Base-by-base conservation (phyloP, 2,329 filamentous ascomycete genomes). In the Talaromyces amestolkiae region DNA sequence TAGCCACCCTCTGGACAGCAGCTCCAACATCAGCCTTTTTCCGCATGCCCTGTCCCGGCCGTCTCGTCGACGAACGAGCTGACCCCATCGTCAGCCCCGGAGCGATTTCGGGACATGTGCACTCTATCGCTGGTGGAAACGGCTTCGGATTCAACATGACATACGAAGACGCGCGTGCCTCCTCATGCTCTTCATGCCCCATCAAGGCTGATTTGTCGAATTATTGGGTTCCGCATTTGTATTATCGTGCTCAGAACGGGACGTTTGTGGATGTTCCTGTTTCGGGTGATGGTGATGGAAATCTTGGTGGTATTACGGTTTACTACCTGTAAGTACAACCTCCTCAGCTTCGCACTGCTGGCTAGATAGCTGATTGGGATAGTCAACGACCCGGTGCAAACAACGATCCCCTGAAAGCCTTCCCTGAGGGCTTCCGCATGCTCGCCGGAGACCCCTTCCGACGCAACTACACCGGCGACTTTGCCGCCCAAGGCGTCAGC, bases 231-330 rank as follows among this genome's bases (percentile, higher is more conserved):
- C 93, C 93, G 0, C 80, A 85, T 4, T 74, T 96, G 68, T 93
- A 94, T 80, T 97, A 96, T 77, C 78, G 88, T 74, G 85, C 93
- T 72, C 73, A 79, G 11, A 89, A 91, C 70, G 86, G 89, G 66
- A 81, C 87, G 65, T 87, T 87, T 61, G 85, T 91, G 71, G 76
- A 90, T 63, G 91, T 96, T 58, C 82, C 87, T 63, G 27, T 63
- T 35, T 59, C 54, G 33, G 65, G 65, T 4, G 65, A 66, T 53
- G 61, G 65, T 1, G 10, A 33, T 0, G 78, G 84, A 0, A 88
- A 94, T 75, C 85, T 90, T 60, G 92, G 92, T 68, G 92, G 93
- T 68, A 92, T 96, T 86, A 87, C 96, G 74, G 90, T 90, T 87
- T 97, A 98, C 84, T 97, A 97, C 78, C 87, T 96, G 59, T 86